Conservation (phyloP, 1,284 basidiomycete species). For the Trametes hirsuta region DNA sequence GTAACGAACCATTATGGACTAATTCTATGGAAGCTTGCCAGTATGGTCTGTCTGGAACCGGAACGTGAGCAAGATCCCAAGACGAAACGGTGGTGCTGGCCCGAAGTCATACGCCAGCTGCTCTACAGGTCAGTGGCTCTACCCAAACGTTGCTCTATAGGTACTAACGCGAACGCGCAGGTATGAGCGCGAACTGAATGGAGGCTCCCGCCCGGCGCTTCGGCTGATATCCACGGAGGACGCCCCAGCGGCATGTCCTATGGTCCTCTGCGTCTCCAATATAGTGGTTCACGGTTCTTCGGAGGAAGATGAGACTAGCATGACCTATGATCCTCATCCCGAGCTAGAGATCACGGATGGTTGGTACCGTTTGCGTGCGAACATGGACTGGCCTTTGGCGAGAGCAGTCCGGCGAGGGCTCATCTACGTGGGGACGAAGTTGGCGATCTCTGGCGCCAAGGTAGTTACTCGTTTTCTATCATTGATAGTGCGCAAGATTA, state of each 20-base stretch:
- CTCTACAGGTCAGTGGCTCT: constrained; percentile 68
- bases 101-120: constrained; percentile 80
- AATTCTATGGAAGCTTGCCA: constrained; percentile 94
- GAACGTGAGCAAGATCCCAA: constrained; percentile 50
- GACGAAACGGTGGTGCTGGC: constrained; percentile 76
- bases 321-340: constrained; percentile 44
- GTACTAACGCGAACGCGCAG: constrained; percentile 43
- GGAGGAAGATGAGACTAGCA: constrained; percentile 43
- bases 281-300: constrained; percentile 53
- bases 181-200: constrained; percentile 89
- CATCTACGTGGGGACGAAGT: constrained; percentile 81
- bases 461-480: constrained; percentile 45
- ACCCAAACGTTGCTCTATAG: background rate
- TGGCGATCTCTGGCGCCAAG: constrained; percentile 79
- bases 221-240: constrained; percentile 80
- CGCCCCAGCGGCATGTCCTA: constrained; percentile 68
- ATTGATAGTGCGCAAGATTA: too few species aligned
- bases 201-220: constrained; percentile 79
- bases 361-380: constrained; percentile 89
- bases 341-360: constrained; percentile 92
- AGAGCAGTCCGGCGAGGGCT: constrained; percentile 70
- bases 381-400: constrained; percentile 73
- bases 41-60: constrained; percentile 77
- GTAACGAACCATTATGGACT: constrained; percentile 90
- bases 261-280: constrained; percentile 85